Evolutionary conservation across 768 basidiomycete genomes (phyloP), one percentile per base, ranked within the genome.

Genomic region (Harrya chromipes): DNA sequence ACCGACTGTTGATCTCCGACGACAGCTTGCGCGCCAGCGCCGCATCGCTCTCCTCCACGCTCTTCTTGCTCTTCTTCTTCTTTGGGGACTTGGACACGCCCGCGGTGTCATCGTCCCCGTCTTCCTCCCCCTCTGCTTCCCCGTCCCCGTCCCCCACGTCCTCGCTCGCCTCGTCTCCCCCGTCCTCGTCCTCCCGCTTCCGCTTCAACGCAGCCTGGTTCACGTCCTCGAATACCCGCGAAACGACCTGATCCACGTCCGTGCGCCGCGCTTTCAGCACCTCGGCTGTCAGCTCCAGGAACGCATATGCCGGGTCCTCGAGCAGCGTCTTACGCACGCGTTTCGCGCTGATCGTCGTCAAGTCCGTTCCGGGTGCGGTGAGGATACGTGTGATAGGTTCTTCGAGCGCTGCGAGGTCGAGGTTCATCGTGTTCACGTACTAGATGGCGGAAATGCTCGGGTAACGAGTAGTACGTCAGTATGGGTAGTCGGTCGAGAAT

Each of bases 341-440:
- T 72, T 91, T 95, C 40, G 92, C 93, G 64, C 84, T 88, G 68
- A 93, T 89, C 40, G 85, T 87, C 40, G 74, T 53, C 60, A 93
- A 77, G 74, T 93, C 87, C 40, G 80, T 85, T 40, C 81, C 84
- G 4, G 90, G 90, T 17, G 85, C 84, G 26, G 80, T 75, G 44
- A 93, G 81, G 65, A 93, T 89, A 50, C 74, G 71, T 56, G 74
- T 76, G 62, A 93, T 85, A 51, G 72, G 75, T 12, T 78, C 75
- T 66, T 83, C 79, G 56, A 90, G 75, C 50, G 74, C 68, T 52
- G 64, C 59, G 40, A 82, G 71, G 62, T 84, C 75, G 60, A 80
- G 73, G 52, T 62, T 60, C 83, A 85, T 85, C 48, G 40, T 60
- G 46, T 49, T 33, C 33, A 16, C 33, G 33, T 33, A 31, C 13